Conservation (phyloP, 2,329 filamentous ascomycete genomes). For the Trichoderma polysporum region DNA sequence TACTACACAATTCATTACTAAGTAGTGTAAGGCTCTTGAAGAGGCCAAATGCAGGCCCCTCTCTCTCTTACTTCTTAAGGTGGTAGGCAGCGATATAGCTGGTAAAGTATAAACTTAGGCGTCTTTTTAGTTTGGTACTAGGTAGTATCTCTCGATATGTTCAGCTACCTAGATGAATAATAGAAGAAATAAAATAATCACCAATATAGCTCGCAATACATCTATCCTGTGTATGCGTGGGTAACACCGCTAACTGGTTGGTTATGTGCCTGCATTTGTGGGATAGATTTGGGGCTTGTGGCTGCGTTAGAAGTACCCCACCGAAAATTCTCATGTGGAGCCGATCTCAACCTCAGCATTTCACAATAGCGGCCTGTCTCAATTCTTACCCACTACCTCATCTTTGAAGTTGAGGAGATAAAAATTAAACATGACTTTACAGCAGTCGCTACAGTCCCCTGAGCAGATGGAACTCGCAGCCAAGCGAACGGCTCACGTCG, state of each 20-base stretch:
- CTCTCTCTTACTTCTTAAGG: too few species aligned
- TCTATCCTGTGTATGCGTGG: neutral
- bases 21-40: neutral
- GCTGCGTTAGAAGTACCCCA: neutral
- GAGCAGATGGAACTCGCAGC: neutral
- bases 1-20: too few species aligned
- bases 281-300: neutral
- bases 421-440: neutral
- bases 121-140: too few species aligned
- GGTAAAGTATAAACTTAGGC: too few species aligned
- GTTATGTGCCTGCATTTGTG: too few species aligned
- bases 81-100: too few species aligned
- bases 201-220: too few species aligned
- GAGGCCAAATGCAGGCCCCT: neutral
- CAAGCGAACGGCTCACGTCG: conserved; percentile 29
- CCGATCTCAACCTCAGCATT: neutral
- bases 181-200: neutral
- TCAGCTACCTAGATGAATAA: too few species aligned
- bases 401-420: neutral
- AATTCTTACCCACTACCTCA: neutral
- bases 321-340: neutral
- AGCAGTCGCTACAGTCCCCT: neutral
- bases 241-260: neutral
- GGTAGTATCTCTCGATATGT: too few species aligned
- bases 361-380: neutral